These are phyloP conservation scores for Zostera marina DNA, from an alignment of 116 monocot species.

Conservation along the genomic window DNA sequence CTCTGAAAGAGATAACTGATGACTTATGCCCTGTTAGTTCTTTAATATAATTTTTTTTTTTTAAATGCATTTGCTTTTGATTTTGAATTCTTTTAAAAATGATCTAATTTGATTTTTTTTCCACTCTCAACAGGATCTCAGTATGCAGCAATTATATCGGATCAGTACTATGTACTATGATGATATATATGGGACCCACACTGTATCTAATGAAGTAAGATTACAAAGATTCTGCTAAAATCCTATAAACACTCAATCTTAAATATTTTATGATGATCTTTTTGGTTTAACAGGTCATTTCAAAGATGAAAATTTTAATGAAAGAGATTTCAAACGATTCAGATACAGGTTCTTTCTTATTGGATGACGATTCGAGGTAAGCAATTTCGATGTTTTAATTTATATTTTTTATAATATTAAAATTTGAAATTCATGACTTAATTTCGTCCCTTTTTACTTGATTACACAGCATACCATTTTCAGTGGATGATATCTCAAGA, in stretches of 20 bases:
- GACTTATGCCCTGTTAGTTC: conserved; percentile 60
- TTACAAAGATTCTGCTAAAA: background rate
- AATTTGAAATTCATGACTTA: background rate
- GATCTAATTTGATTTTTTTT: background rate
- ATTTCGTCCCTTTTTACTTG: background rate
- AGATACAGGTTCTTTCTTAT: conserved; percentile 71
- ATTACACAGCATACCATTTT: conserved; percentile 49
- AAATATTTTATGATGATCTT: background rate
- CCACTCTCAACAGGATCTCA: conserved; percentile 47
- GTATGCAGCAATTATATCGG: conserved; percentile 87
- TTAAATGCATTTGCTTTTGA: background rate
- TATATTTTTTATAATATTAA: background rate
- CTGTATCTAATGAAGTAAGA: conserved; percentile 70
- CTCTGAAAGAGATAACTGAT: conserved; percentile 72
- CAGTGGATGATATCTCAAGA: conserved; percentile 45
- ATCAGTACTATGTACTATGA: conserved; percentile 99
- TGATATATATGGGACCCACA: conserved; percentile 88
- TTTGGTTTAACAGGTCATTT: conserved; percentile 34
- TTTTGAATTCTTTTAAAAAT: background rate
- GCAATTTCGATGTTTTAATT: background rate
- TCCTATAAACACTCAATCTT: background rate
- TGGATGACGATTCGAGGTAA: conserved; percentile 96
- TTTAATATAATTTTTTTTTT: background rate
- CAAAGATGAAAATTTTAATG: conserved; percentile 72
- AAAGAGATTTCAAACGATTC: conserved; percentile 67